A percentile compares a stretch with the other conserved stretches of the same genome.
Conservation (phyloP, 2,329 filamentous ascomycete genomes). For the Aspergillus chevalieri region DNA sequence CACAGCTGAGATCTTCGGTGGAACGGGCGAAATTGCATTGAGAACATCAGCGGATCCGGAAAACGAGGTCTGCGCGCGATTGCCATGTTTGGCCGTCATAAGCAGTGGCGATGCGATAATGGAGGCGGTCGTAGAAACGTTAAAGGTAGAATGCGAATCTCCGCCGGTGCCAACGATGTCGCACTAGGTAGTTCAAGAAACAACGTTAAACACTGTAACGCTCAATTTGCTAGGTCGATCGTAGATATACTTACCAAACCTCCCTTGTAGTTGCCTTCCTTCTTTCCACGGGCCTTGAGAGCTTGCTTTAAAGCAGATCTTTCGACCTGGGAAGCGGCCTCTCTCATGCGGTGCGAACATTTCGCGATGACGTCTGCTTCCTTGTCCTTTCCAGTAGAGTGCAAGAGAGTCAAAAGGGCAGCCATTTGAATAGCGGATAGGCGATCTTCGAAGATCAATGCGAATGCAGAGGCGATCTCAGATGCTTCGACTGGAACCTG, state of each 20-base stretch:
- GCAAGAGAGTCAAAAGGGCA: conserved; percentile 80
- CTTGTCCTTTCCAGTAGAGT: conserved; percentile 82
- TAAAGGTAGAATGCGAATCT: conserved; percentile 96
- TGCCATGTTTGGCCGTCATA: conserved; percentile 89
- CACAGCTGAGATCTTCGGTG: conserved; percentile 69
- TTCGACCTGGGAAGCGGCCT: conserved; percentile 69
- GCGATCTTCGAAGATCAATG: conserved; percentile 83
- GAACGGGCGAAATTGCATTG: conserved; percentile 62
- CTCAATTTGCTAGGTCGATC: not conserved
- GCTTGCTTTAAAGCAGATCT: conserved; percentile 54
- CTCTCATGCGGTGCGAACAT: conserved; percentile 77
- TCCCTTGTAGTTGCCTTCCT: conserved; percentile 70
- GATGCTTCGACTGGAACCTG: conserved; percentile 58
- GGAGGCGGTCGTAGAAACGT: conserved; percentile 90
- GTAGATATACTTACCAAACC: conserved; percentile 61
- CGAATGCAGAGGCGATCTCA: conserved; percentile 85
- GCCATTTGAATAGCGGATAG: conserved; percentile 84
- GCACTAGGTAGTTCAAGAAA: conserved; percentile 44
- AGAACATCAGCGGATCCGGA: conserved; percentile 93
- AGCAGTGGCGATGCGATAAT: conserved; percentile 84
- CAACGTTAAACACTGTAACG: conserved; percentile 4
- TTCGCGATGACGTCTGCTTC: conserved; percentile 78
- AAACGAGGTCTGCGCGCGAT: conserved; percentile 88
- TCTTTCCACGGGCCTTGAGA: conserved; percentile 54
- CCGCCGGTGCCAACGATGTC: conserved; percentile 98